Base-by-base conservation (phyloP, 768 basidiomycete species). In the Psilocybe tampanensis region DNA sequence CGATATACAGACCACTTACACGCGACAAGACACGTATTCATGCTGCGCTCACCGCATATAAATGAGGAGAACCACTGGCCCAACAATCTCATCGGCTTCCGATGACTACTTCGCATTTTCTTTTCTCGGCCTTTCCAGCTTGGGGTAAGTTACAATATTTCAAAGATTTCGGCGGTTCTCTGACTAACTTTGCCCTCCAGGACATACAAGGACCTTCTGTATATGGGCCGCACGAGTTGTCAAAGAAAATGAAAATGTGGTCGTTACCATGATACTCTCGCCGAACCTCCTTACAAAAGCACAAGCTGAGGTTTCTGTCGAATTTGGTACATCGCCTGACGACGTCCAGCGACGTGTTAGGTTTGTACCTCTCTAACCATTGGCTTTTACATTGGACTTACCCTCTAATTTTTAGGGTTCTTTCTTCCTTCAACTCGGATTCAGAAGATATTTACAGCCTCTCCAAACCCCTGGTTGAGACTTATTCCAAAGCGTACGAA, bases 171-270 rank as follows among this genome's bases (percentile, higher is more conserved):
- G 15, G n/a, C 15, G 26, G 9, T 12, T 42, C n/a, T 18, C 12
- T 44, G 4, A 24, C 42, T 44, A 44, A 44, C 18, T 23, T 34
- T 18, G 17, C 2, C 7, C 9, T 33, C 9, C 17, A 59, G 58
- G 58, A 8, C 58, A 54, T 29, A 41, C 33, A 1, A 42, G 52
- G 23, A 52, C 58, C 2, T 59, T 59, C 19, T 59, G 58, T 23
- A 48, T 59, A 24, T 36, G 54, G 18, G 58, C 58, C 8, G 52
- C 58, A 5, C 52, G 58, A 33, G 29, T 59, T 2, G 52, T 59
- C 5, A 59, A 54, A 9, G 52, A 54, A 22, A 13, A 49, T n/a
- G 29, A 48, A 22, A 48, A 59, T 36, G n/a, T 59, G n/a, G 33
- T 59, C 18, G 2, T 59, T 15, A 59, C 58, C 22, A 32, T 59